Evolutionary conservation across 1,284 basidiomycete species (phyloP).

Genomic region (Tausonia pullulans): DNA sequence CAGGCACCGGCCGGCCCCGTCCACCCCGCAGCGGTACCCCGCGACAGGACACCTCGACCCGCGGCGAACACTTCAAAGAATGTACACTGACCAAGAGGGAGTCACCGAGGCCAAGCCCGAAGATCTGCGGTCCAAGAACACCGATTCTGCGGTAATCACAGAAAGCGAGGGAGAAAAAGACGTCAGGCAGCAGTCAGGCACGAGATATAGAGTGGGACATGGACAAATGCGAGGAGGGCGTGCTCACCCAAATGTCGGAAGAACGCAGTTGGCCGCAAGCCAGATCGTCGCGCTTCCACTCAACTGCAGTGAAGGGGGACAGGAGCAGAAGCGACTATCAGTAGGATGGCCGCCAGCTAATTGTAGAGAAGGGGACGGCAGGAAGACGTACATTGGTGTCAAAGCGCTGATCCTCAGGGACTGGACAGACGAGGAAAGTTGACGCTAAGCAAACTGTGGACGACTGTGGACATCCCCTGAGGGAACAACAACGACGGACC

Average conservation of each 20-base stretch:
- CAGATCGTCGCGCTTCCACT: conserved; percentile 16
- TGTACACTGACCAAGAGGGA: conserved; percentile 4
- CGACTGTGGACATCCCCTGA: neutral
- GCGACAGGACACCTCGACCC: too few species aligned
- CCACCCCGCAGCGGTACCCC: too few species aligned
- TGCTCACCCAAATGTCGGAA: conserved; percentile 24
- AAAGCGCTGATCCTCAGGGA: too few species aligned
- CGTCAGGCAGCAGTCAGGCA: neutral
- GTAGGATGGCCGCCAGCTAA: neutral
- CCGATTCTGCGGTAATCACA: neutral
- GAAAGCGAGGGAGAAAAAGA: neutral
- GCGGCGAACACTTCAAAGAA: conserved; percentile 14
- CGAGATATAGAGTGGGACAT: neutral
- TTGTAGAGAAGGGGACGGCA: too few species aligned
- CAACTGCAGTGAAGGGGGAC: neutral
- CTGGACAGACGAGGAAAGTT: too few species aligned
- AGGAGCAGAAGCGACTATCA: neutral
- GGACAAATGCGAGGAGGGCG: conserved; percentile 21
- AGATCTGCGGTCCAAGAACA: conserved; percentile 15
- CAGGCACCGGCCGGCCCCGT: too few species aligned
- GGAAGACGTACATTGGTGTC: too few species aligned
- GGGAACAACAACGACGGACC: conserved; percentile 13
- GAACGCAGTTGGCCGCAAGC: conserved; percentile 27
- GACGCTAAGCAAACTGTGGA: too few species aligned
- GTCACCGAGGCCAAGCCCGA: conserved; percentile 26